Percentiles rank a stretch among this genome's conserved stretches.
Evolutionary conservation across 768 basidiomycete genomes (phyloP).

Genomic region (Pilatotrama ljubarskyi): DNA sequence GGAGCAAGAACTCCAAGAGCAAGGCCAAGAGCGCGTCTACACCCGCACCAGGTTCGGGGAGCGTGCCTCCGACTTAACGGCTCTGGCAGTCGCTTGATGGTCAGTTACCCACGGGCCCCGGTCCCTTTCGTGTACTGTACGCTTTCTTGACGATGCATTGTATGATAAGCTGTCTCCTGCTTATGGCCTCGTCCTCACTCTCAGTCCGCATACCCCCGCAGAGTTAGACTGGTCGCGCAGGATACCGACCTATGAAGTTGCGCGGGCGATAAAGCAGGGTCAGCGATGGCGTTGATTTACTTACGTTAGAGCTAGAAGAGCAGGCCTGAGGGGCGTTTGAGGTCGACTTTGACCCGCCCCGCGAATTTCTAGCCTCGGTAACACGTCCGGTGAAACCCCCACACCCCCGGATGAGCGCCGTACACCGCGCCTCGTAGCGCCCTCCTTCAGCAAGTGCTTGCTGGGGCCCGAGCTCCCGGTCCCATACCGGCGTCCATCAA

Average conservation of each 20-base stretch:
- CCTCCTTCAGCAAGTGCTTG: too few species aligned
- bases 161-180: background rate
- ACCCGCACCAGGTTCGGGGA: constrained; percentile 1
- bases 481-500: background rate
- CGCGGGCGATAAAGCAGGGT: background rate
- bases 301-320: background rate
- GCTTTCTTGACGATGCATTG: background rate
- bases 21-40: constrained; percentile 22
- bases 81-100: background rate
- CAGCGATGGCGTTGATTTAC: background rate
- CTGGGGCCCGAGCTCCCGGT: too few species aligned
- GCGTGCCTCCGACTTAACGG: background rate
- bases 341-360: background rate
- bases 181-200: background rate
- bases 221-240: constrained; percentile 5
- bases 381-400: background rate
- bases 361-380: background rate
- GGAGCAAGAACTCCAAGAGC: constrained; percentile 35
- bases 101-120: background rate
- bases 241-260: background rate
- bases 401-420: background rate
- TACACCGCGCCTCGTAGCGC: background rate
- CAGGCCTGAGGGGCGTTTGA: background rate
- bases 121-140: constrained; percentile 1
- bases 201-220: background rate